Evolutionary conservation across 192 early-diverging fungal genomes (phyloP).

Genomic region (Podochytrium sp.): DNA sequence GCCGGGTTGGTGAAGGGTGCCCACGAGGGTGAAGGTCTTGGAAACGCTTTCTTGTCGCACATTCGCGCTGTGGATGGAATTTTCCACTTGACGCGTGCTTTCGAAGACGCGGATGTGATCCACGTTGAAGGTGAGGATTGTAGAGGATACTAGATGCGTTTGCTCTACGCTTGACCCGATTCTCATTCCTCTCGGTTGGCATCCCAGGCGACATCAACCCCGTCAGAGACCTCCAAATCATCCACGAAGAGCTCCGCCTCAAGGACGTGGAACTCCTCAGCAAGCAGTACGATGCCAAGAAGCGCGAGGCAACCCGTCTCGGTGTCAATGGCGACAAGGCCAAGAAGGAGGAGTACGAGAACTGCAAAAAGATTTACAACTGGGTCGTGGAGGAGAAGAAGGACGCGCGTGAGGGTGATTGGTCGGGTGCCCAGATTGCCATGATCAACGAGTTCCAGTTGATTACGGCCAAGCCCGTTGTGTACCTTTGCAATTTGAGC

Average conservation of each 20-base stretch:
- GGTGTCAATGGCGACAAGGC: conserved; percentile 85
- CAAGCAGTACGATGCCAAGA: conserved; percentile 72
- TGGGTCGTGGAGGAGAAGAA: conserved; percentile 77
- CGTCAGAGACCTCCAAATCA: conserved; percentile 89
- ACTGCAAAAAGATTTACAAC: conserved; percentile 75
- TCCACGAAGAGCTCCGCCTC: conserved; percentile 91
- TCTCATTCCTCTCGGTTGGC: background rate
- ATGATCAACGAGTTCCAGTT: conserved; percentile 85
- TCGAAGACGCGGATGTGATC: conserved; percentile 91
- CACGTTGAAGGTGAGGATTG: conserved; percentile 65
- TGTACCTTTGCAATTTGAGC: conserved; percentile 81
- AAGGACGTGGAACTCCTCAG: conserved; percentile 82
- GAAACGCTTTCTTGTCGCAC: conserved; percentile 95
- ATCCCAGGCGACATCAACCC: conserved; percentile 74
- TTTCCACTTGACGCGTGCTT: conserved; percentile 69
- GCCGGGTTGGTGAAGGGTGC: conserved; percentile 93
- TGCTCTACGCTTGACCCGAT: background rate
- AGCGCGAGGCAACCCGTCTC: conserved; percentile 68
- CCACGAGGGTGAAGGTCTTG: conserved; percentile 58
- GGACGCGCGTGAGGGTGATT: conserved; percentile 86
- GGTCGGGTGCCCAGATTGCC: conserved; percentile 91
- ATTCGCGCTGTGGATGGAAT: conserved; percentile 69
- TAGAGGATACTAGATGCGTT: too few relatives aligned
- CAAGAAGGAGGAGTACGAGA: conserved; percentile 84
- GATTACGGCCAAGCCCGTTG: conserved; percentile 95